Evolutionary conservation across 106 monocot species (phyloP), one percentile per base, ranked within the genome.

Genomic region (Hemerocallis citrina): DNA sequence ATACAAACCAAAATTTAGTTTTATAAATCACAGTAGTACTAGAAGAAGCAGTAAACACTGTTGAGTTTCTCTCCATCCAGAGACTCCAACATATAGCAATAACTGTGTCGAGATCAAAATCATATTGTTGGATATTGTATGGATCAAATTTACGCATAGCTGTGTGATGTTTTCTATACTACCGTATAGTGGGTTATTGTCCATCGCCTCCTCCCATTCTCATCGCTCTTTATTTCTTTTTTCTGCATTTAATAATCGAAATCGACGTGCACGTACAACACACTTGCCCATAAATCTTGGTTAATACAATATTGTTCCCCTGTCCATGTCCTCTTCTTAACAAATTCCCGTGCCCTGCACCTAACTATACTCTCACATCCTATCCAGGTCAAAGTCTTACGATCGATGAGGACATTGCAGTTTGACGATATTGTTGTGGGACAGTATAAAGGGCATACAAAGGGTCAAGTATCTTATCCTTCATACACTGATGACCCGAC

Each of bases 371-470:
- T n/a, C n/a, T n/a, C n/a, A n/a, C n/a, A n/a, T n/a, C n/a, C 17
- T 39, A 1, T 70, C 62, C 55, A 92, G 86, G 92, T 92, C 13
- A 92, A 92, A 48, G 92, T 92, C 0, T 59, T 92, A 40, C 45
- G 86, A 22, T 92, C 92, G 24, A 92, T 92, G 83, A 80, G 83
- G 68, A 44, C 34, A 14, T 42, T 92, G 59, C 59, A 74, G 40
- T 54, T 86, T 32, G 92, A 80, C 41, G 85, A 92, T 64, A 79
- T 92, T 24, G 86, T 92, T 1, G 62, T 86, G 16, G 86, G 92
- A n/a, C 92, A 92, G 57, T 86, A 86, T 34, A 92, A 86, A 55
- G 81, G 86, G 16, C 83, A 92, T 39, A 66, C 52, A 32, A 86
- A 66, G 61, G 77, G 77, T 23, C 86, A 86, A 16, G 78, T 55